Percentiles rank a stretch among this genome's conserved stretches.
Evolutionary conservation across 345 rosid genomes (phyloP).

Genomic region (Angophora floribunda): DNA sequence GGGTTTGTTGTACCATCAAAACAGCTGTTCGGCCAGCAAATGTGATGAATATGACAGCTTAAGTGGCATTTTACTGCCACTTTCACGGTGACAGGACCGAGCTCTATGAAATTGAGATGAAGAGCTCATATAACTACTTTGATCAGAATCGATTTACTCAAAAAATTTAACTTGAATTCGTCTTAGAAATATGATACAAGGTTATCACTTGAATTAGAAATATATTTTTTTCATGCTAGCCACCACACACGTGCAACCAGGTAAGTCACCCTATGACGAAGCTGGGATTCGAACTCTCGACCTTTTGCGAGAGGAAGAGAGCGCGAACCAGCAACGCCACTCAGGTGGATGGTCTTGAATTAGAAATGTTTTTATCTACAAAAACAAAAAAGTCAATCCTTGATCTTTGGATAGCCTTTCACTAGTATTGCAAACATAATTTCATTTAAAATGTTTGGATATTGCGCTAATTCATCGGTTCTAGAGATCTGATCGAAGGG

Average conservation of each 20-base stretch:
- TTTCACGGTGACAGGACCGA: background rate
- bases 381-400: background rate
- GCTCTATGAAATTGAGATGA: background rate
- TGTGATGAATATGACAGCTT: background rate
- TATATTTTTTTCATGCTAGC: too few species aligned
- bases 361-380: background rate
- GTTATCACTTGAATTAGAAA: background rate
- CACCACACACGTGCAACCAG: too few species aligned
- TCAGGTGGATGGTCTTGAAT: too few species aligned
- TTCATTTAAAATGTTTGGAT: rapidly evolving
- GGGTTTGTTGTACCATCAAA: background rate
- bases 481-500: background rate
- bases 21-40: background rate
- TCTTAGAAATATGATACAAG: background rate
- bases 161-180: background rate
- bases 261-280: too few species aligned
- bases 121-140: background rate
- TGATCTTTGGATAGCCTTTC: background rate
- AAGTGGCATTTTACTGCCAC: background rate
- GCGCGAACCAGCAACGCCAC: too few species aligned
- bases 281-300: too few species aligned
- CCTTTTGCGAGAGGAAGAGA: too few species aligned
- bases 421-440: background rate
- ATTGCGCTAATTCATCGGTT: background rate
- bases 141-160: background rate